Evolutionary conservation across 345 rosid genomes (phyloP).

Genomic region (Schrenkiella parvula): DNA sequence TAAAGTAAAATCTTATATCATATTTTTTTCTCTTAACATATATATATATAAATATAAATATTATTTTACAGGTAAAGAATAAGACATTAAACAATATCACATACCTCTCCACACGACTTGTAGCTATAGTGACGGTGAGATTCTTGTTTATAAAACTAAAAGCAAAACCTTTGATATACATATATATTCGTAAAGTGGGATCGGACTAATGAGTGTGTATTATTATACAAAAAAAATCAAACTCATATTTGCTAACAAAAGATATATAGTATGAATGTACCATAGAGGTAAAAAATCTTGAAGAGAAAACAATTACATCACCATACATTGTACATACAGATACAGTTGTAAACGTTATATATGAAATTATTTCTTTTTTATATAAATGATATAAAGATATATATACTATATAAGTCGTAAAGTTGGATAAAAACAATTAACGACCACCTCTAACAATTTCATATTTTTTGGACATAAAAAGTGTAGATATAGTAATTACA

Average conservation of each 20-base stretch:
- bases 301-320: not conserved
- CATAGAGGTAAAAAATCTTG: not conserved
- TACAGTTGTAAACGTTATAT: not conserved
- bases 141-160: conserved; percentile 6
- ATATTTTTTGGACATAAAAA: not conserved
- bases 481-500: not conserved
- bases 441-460: not conserved
- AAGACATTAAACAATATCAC: not conserved
- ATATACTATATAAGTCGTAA: not conserved
- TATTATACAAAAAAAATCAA: not conserved
- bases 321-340: not conserved
- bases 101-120: conserved; percentile 13
- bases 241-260: not conserved
- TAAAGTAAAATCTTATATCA: not conserved
- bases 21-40: not conserved
- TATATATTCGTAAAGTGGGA: not conserved
- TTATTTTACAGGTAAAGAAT: not conserved
- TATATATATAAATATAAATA: too few relatives aligned
- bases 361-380: not conserved
- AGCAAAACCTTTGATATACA: not conserved
- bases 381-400: not conserved
- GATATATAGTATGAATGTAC: not conserved
- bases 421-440: not conserved
- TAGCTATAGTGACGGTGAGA: not conserved
- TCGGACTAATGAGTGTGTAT: not conserved